Conservation (phyloP, 768 basidiomycete genomes). For the Suillus bovinus region DNA sequence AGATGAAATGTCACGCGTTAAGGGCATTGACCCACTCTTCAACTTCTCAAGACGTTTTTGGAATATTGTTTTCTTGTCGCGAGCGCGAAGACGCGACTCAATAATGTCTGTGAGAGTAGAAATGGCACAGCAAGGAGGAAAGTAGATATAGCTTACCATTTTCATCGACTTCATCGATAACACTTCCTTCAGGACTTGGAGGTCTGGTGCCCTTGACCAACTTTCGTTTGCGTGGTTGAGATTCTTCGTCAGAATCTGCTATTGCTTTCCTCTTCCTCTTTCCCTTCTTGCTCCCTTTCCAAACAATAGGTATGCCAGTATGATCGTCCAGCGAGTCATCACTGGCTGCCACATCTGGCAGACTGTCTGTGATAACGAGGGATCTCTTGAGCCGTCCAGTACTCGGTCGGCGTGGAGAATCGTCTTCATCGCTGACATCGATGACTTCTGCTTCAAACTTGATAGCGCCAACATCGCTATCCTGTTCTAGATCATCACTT, state of each 20-base stretch:
- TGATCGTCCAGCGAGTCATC: constrained; percentile 27
- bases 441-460: constrained; percentile 42
- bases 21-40: constrained; percentile 46
- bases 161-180: constrained; percentile 52
- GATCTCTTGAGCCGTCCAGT: constrained; percentile 17
- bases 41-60: constrained; percentile 66
- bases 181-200: constrained; percentile 42
- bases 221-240: constrained; percentile 38
- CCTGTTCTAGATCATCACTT: constrained; percentile 28
- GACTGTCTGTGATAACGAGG: constrained; percentile 16
- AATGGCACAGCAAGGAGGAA: constrained; percentile 7
- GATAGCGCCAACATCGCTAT: constrained; percentile 52
- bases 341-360: constrained; percentile 16
- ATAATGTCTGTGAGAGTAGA: constrained; percentile 51
- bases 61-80: constrained; percentile 59
- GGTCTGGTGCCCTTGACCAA: constrained; percentile 45
- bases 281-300: constrained; percentile 20
- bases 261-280: constrained; percentile 24
- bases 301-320: constrained; percentile 17
- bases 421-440: constrained; percentile 26
- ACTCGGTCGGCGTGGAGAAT: constrained; percentile 25
- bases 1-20: constrained; percentile 7
- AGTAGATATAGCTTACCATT: constrained; percentile 44
- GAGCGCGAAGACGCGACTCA: constrained; percentile 58
- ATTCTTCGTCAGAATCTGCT: constrained; percentile 38